A percentile compares a stretch with the other conserved stretches of the same genome.
phyloP scores from a whole-genome alignment of 192 early-diverging fungal genomes.

The Entomortierella chlamydospora region DNA sequence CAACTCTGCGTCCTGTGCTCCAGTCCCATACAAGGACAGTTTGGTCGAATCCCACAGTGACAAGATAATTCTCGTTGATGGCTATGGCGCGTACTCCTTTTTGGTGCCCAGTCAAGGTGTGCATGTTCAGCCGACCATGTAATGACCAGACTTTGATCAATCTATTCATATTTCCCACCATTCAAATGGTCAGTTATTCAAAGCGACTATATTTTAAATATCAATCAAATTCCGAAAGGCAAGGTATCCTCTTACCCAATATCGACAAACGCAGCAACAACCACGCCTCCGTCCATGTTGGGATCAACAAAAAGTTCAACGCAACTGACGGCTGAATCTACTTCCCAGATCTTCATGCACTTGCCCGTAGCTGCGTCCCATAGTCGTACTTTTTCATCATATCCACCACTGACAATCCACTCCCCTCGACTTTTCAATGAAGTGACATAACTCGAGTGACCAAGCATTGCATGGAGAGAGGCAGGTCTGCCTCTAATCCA shows the following conservation, averaged over 20 bases:
- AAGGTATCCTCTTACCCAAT: slow-evolving; percentile 28
- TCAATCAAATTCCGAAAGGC: neutral
- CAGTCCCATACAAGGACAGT: slow-evolving; percentile 48
- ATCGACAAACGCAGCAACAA: slow-evolving; percentile 51
- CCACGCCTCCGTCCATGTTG: slow-evolving; percentile 27
- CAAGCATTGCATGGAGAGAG: slow-evolving; percentile 18
- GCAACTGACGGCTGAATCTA: slow-evolving; percentile 45
- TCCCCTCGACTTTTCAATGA: slow-evolving; percentile 28
- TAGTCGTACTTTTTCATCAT: slow-evolving; percentile 51
- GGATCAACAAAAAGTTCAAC: slow-evolving; percentile 30
- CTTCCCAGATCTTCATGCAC: slow-evolving; percentile 50
- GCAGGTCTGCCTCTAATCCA: slow-evolving; percentile 24
- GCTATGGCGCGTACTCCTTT: slow-evolving; percentile 42
- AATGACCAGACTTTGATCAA: slow-evolving; percentile 45
- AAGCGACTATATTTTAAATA: neutral
- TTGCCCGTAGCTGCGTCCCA: slow-evolving; percentile 46
- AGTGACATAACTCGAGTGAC: slow-evolving; percentile 44
- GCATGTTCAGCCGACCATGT: slow-evolving; percentile 36
- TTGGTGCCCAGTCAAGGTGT: slow-evolving; percentile 37
- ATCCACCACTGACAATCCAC: slow-evolving; percentile 50
- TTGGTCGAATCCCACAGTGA: slow-evolving; percentile 44
- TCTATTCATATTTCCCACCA: slow-evolving; percentile 14
- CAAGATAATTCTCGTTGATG: slow-evolving; percentile 40
- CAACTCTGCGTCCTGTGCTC: slow-evolving; percentile 33
- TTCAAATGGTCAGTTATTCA: too few species aligned